Evolutionary conservation across 192 early-diverging fungal genomes (phyloP).

Genomic region (Entomortierella lignicola): DNA sequence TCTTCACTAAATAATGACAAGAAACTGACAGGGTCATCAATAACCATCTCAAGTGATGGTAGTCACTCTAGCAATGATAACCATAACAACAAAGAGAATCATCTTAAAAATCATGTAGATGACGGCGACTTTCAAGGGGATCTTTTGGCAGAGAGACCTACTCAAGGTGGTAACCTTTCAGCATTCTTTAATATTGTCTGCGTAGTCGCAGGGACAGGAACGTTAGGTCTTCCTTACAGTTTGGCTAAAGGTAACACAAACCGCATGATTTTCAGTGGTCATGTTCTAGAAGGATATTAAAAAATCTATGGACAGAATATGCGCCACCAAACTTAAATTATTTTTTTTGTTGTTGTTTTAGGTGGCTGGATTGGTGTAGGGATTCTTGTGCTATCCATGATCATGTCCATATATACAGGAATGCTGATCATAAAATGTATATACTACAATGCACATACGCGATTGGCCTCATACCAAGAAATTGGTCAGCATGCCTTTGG

Average conservation of each 20-base stretch:
- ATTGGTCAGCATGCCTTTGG: slow-evolving; percentile 72
- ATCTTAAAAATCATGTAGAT: not conserved
- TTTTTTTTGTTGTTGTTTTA: slow-evolving; percentile 12
- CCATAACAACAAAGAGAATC: slow-evolving; percentile 2
- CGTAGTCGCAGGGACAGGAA: slow-evolving; percentile 72
- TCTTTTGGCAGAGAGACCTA: slow-evolving; percentile 47
- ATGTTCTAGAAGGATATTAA: no score
- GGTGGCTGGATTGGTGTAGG: slow-evolving; percentile 82
- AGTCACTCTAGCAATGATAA: not conserved
- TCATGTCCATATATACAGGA: slow-evolving; percentile 79
- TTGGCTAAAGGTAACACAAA: slow-evolving; percentile 54
- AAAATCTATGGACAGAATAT: no score
- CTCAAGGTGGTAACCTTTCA: slow-evolving; percentile 60
- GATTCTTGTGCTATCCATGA: slow-evolving; percentile 74
- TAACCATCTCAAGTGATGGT: slow-evolving; percentile 24
- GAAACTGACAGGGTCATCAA: slow-evolving; percentile 13
- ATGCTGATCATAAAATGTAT: slow-evolving; percentile 73
- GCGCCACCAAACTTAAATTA: not conserved
- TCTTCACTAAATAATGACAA: not conserved
- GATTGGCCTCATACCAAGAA: slow-evolving; percentile 71
- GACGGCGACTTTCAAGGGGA: slow-evolving; percentile 8
- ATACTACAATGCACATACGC: slow-evolving; percentile 61
- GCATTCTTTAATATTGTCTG: slow-evolving; percentile 67
- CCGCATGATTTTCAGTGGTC: no score
- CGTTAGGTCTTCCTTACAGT: slow-evolving; percentile 68